Conservation (phyloP, 345 rosid genomes). For the Eucalyptus globulus region DNA sequence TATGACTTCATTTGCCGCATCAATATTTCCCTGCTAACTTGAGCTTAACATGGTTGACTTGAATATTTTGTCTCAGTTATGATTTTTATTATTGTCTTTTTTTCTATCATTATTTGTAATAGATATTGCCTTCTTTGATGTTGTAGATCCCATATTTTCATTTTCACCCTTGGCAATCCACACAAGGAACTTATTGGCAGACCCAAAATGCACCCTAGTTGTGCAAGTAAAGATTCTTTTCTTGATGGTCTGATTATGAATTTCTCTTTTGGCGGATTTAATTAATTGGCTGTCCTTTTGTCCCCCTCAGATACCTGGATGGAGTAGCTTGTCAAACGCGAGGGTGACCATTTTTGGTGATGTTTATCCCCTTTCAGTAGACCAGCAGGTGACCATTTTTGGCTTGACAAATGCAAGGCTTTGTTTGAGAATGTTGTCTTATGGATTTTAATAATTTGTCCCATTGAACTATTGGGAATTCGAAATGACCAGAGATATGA, state of each 20-base stretch:
- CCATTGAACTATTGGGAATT: not conserved
- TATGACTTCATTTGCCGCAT: not conserved
- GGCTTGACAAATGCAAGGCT: not conserved
- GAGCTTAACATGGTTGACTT: not conserved
- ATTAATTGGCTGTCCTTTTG: conserved; percentile 4
- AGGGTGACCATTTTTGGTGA: conserved; percentile 95
- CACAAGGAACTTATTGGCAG: conserved; percentile 79
- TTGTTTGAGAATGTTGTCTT: not conserved
- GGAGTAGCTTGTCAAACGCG: conserved; percentile 98
- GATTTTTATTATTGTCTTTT: not conserved
- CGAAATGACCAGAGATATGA: not conserved
- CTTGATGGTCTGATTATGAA: not conserved
- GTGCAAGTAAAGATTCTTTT: conserved; percentile 55
- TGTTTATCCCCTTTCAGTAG: conserved; percentile 76
- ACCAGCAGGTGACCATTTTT: conserved; percentile 48
- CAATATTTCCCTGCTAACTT: not conserved
- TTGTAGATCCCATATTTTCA: conserved; percentile 87
- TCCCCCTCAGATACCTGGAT: conserved; percentile 74
- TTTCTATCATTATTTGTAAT: not conserved
- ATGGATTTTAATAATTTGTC: not conserved
- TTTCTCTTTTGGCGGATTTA: not conserved
- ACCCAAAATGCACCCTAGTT: conserved; percentile 91
- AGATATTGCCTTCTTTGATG: not conserved
- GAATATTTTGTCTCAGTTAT: not conserved
- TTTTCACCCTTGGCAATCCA: conserved; percentile 95